phyloP scores from a whole-genome alignment of 2,329 filamentous ascomycete genomes.

The Alternaria sp. region DNA sequence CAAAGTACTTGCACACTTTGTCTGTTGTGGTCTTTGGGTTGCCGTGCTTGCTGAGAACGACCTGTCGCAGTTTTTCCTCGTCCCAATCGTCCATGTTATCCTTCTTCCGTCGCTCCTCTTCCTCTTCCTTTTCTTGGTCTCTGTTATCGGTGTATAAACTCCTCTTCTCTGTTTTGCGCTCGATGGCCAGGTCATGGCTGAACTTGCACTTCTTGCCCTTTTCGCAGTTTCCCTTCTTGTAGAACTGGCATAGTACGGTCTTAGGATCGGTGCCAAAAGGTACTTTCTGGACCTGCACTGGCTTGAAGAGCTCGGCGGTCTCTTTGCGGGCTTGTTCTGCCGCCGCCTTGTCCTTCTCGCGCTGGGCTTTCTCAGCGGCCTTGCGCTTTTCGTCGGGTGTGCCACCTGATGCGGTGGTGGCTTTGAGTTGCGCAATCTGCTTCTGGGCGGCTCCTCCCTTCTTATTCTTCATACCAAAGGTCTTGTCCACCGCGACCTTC shows the following conservation, averaged over 20 bases:
- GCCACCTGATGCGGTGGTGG: conserved; percentile 67
- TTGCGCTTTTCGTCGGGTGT: conserved; percentile 88
- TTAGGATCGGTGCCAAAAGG: conserved; percentile 98
- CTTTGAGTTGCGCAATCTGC: conserved; percentile 80
- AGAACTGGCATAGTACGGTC: conserved; percentile 95
- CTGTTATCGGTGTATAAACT: conserved; percentile 87
- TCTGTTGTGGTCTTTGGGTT: conserved; percentile 95
- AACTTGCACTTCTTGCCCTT: conserved; percentile 97
- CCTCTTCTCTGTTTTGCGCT: conserved; percentile 91
- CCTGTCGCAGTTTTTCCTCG: conserved; percentile 89
- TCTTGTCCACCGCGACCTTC: conserved; percentile 87
- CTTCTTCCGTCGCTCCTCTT: conserved; percentile 78
- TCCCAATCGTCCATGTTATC: conserved; percentile 98
- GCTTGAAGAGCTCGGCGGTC: conserved; percentile 81
- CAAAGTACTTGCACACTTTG: conserved; percentile 99
- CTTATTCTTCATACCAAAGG: conserved; percentile 99
- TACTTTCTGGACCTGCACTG: conserved; percentile 95
- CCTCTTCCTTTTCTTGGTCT: conserved; percentile 72
- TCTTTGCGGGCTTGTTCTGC: conserved; percentile 85
- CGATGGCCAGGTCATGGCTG: conserved; percentile 85
- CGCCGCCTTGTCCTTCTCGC: conserved; percentile 88
- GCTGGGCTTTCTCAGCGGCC: conserved; percentile 66
- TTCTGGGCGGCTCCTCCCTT: conserved; percentile 91
- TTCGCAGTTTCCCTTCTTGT: conserved; percentile 95
- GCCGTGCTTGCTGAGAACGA: conserved; percentile 94